Evolutionary conservation across 148 eudicot genomes (phyloP), one percentile per base, ranked within the genome.

Genomic region (Chenopodium formosanum): DNA sequence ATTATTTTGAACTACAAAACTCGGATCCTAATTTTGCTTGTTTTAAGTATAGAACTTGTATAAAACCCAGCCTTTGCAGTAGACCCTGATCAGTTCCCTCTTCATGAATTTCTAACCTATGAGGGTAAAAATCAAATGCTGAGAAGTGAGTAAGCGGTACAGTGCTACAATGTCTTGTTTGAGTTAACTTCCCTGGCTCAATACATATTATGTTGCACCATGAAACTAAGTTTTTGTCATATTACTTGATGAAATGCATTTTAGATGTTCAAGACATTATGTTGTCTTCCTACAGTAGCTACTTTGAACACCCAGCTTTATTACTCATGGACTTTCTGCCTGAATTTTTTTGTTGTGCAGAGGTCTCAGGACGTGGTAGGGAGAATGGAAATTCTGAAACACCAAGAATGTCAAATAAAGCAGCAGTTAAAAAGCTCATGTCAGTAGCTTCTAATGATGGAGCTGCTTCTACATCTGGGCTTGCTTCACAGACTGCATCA

Each of bases 281-380:
- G 56, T 9, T 44, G 23, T 44, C 17, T 62, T 23, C 9, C 16
- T 29, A 31, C 20, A 53, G 7, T 22, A 69, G 17, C 72, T 22
- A 73, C 65, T 80, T 68, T n/a, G 20, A 34, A 47, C 12, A n/a
- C 11, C 25, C 2, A 44, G 44, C 22, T 9, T 1, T 12, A 37
- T 17, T 56, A 37, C 1, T 14, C 22, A 76, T 32, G 19, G 16
- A 52, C 37, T 58, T 50, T 53, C 77, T 34, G 2, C 29, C 72
- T 56, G 81, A 53, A 52, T 40, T 66, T 46, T 34, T 65, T 85
- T 86, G 58, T 46, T 76, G 0, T 77, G 69, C 90, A 96, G 99
- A 92, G 92, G 99, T 90, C 65, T 89, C 99, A 82, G 95, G 92
- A 50, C 91, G 86, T 86, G 95, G 99, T 81, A 91, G 91, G 86